Conservation (phyloP, 768 basidiomycete species). For the Chlorophyllum brunneum region DNA sequence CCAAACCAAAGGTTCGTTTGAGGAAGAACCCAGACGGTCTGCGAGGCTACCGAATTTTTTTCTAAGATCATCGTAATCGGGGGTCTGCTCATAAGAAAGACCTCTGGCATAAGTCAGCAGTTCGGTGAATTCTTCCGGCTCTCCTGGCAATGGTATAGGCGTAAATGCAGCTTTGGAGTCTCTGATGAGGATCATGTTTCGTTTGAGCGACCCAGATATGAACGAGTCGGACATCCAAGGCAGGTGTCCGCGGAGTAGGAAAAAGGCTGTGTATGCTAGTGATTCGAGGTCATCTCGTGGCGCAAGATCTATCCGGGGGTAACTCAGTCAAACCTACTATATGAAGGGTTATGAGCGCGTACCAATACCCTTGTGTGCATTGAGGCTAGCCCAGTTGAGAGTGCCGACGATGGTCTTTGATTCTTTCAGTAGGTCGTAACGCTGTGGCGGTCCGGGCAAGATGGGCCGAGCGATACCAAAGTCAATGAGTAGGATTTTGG, state of each 20-base stretch:
- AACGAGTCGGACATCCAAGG: slow-evolving; percentile 26
- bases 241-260: slow-evolving; percentile 48
- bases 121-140: slow-evolving; percentile 21
- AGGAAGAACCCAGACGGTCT: no score
- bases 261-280: slow-evolving; percentile 50
- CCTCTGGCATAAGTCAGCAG: slow-evolving; percentile 21
- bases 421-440: slow-evolving; percentile 22
- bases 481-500: slow-evolving; percentile 26
- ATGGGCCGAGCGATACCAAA: slow-evolving; percentile 25
- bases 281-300: slow-evolving; percentile 56
- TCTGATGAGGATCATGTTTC: slow-evolving; percentile 17
- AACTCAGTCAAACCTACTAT: no score
- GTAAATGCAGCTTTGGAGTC: slow-evolving; percentile 16
- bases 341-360: no score
- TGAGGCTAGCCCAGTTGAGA: slow-evolving; percentile 28
- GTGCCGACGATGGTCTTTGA: slow-evolving; percentile 22
- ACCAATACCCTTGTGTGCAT: slow-evolving; percentile 28
- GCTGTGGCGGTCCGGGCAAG: no score
- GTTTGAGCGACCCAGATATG: slow-evolving; percentile 10
- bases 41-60: not conserved
- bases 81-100: slow-evolving; percentile 20
- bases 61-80: not conserved
- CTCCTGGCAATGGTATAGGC: slow-evolving; percentile 15
- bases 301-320: slow-evolving; percentile 22
- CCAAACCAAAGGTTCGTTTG: no score